Evolutionary conservation across 768 basidiomycete species (phyloP).

Genomic region (Cubamyces lactineus): DNA sequence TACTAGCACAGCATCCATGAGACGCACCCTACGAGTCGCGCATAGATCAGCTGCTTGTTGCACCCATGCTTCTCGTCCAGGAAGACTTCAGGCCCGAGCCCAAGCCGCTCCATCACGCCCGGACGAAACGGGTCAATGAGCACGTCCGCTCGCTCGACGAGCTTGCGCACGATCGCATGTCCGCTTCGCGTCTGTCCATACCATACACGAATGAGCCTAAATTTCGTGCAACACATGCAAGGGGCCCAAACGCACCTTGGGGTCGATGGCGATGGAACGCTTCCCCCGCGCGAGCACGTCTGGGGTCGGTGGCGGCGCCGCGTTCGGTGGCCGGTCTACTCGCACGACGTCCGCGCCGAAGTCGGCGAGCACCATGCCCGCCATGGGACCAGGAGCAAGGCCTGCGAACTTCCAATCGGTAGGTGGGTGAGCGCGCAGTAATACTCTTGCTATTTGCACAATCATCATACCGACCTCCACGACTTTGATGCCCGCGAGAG

Average conservation of each 20-base stretch:
- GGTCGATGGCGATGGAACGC: constrained; percentile 71
- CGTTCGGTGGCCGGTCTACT: constrained; percentile 59
- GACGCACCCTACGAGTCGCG: constrained; percentile 69
- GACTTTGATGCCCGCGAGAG: constrained; percentile 28
- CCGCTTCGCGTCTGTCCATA: constrained; percentile 47
- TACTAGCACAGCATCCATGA: no score
- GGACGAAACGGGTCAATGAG: constrained; percentile 85
- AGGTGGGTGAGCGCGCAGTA: not conserved
- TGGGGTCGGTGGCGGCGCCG: not conserved
- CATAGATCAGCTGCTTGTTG: constrained; percentile 70
- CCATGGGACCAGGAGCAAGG: constrained; percentile 80
- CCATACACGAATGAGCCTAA: not conserved
- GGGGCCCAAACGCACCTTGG: constrained; percentile 44
- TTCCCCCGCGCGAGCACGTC: constrained; percentile 74
- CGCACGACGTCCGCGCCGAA: constrained; percentile 79
- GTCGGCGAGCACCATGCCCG: constrained; percentile 77
- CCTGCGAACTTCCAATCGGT: constrained; percentile 64
- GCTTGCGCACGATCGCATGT: constrained; percentile 52
- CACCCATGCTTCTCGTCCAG: constrained; percentile 52
- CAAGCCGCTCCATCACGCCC: constrained; percentile 78
- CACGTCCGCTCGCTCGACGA: constrained; percentile 73
- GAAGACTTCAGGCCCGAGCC: constrained; percentile 77
- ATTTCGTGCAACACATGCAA: not conserved
- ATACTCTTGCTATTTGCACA: no score
- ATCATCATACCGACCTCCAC: constrained; percentile 24